These are phyloP conservation scores for Teratosphaeria gauchensis DNA, from an alignment of 2,329 filamentous ascomycete genomes.

Conservation along the genomic window DNA sequence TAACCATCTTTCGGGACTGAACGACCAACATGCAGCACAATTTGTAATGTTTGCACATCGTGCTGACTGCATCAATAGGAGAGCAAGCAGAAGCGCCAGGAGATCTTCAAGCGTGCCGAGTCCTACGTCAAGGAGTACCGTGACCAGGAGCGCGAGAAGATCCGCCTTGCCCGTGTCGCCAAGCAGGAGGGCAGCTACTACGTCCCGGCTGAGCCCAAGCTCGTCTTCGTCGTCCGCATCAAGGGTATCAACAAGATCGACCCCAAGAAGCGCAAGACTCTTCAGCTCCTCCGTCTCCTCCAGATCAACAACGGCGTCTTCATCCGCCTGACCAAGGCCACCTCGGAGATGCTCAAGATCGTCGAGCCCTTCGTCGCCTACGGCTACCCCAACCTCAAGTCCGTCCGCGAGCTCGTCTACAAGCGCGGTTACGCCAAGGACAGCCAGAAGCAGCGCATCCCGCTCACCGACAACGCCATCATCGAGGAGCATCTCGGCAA, in stretches of 20 bases:
- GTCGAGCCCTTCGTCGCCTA: slow-evolving; percentile 99
- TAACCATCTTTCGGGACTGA: slow-evolving; percentile 99
- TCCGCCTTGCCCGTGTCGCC: slow-evolving; percentile 80
- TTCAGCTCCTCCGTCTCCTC: slow-evolving; percentile 97
- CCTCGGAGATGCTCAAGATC: slow-evolving; percentile 91
- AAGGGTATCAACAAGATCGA: slow-evolving; percentile 99
- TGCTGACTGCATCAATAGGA: slow-evolving; percentile 49
- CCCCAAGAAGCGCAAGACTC: slow-evolving; percentile 99
- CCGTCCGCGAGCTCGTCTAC: slow-evolving; percentile 97
- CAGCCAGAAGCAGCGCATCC: slow-evolving; percentile 84
- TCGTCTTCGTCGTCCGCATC: slow-evolving; percentile 97
- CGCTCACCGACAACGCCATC: slow-evolving; percentile 94
- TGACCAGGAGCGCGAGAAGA: slow-evolving; percentile 94
- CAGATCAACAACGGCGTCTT: slow-evolving; percentile 99
- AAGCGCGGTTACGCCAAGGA: slow-evolving; percentile 99
- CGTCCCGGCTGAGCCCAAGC: slow-evolving; percentile 86
- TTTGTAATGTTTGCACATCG: slow-evolving; percentile 30
- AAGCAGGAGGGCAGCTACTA: slow-evolving; percentile 91
- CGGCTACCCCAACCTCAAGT: slow-evolving; percentile 99
- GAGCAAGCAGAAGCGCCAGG: slow-evolving; percentile 96
- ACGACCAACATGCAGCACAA: slow-evolving; percentile 10
- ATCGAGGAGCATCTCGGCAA: slow-evolving; percentile 95
- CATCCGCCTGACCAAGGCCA: slow-evolving; percentile 95
- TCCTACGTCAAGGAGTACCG: slow-evolving; percentile 99
- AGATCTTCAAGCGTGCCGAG: slow-evolving; percentile 99